Percentiles rank a stretch among this genome's conserved stretches.
These are phyloP conservation scores for Annulohypoxylon nitens DNA, from an alignment of 495 filamentous ascomycete species.

Conservation along the genomic window DNA sequence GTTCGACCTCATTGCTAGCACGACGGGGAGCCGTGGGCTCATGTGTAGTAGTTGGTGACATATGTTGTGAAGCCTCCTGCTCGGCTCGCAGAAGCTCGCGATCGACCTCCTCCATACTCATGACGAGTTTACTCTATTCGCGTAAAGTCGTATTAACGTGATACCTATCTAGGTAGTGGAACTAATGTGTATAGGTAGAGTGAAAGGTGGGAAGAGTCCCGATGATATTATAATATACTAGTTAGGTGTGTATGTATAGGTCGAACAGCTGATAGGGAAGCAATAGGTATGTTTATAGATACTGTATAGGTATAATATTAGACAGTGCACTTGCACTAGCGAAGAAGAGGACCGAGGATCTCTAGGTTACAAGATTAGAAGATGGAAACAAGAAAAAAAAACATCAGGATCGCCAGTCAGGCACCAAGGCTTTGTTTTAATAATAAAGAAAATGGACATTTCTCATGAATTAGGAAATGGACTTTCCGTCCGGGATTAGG, in stretches of 20 bases:
- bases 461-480: slow-evolving; percentile 24
- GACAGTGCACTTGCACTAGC: slow-evolving; percentile 26
- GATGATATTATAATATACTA: slow-evolving; percentile 1
- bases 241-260: slow-evolving; percentile 1
- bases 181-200: slow-evolving; percentile 1
- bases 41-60: slow-evolving; percentile 35
- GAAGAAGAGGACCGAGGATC: slow-evolving; percentile 2
- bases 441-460: slow-evolving; percentile 31
- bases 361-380: slow-evolving; percentile 17
- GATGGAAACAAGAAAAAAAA: slow-evolving; percentile 24
- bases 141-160: neutral
- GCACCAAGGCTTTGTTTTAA: slow-evolving; percentile 27
- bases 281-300: slow-evolving; percentile 6
- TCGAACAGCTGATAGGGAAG: slow-evolving; percentile 2
- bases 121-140: slow-evolving; percentile 17
- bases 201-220: neutral
- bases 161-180: neutral
- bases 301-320: slow-evolving; percentile 14
- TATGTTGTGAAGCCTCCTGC: slow-evolving; percentile 48
- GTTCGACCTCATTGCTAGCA: slow-evolving; percentile 63
- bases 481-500: slow-evolving; percentile 26
- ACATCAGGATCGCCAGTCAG: slow-evolving; percentile 14
- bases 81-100: slow-evolving; percentile 65
- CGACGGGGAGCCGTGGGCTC: slow-evolving; percentile 47
- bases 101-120: slow-evolving; percentile 65